Base-by-base conservation (phyloP, 257 asterid species). In the Gentiana dahurica region DNA sequence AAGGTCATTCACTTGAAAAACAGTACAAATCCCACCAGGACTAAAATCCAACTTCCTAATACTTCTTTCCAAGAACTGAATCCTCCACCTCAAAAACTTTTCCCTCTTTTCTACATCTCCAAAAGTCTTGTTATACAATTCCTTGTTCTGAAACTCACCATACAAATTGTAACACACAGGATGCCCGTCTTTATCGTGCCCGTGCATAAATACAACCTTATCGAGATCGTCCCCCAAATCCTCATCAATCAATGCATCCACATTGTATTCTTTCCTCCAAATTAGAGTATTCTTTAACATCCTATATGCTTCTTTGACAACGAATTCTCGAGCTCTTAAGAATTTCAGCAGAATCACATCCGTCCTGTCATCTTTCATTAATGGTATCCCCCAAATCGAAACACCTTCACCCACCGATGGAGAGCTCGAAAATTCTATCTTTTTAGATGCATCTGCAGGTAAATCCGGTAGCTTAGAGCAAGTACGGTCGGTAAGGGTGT, bases 301-400 rank as follows among this genome's bases (percentile, higher is more conserved):
- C 3, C 70, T 24, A 44, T 81, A 79, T 3, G 98, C 73, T 15
- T 91, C 94, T 55, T 76, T 78, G 13, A 73, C 82, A 44, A 81
- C 85, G 34, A 91, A 91, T 49, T 91, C 98, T 32, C 98, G 84
- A 53, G 98, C 98, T 1, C 94, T 79, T n/a, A 91, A 79, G 69
- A 87, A 91, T 62, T 87, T 91, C 8, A 91, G 73, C 65, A 91
- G 67, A 55, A 87, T 69, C 64, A 87, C 86, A 65, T 91, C 95
- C 36, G 79, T 81, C 50, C 87, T 72, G 32, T 78, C 81, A 65
- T 89, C 97, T 54, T 72, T 72, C 75, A 85, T 36, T 52, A 89
- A 35, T 1, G 97, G 95, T 9, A 86, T 67, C 1, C 97, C 97
- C 95, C 95, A 89, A 46, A 89, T 83, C 1, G 82, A 79, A 2